These are phyloP conservation scores for Entomophthora muscae DNA, from an alignment of 371 early-diverging fungal species.

Conservation along the genomic window DNA sequence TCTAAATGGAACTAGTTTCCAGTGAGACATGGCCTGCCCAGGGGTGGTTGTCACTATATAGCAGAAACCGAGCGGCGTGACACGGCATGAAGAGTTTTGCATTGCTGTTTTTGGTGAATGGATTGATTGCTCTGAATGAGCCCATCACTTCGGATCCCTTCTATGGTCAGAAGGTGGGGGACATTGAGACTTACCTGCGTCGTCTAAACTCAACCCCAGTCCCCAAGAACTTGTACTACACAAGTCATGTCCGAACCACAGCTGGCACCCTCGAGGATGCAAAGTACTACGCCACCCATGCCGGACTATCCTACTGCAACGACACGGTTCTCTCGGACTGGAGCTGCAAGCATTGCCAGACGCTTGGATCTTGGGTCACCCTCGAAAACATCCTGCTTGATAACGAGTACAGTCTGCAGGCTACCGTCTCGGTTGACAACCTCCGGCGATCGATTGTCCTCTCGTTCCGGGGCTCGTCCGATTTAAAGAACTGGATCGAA, in stretches of 20 bases:
- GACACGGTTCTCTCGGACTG: neutral
- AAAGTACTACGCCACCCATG: neutral
- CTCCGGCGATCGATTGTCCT: neutral
- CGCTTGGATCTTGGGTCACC: neutral
- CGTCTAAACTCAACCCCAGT: neutral
- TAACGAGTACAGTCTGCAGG: neutral
- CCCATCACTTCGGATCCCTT: neutral
- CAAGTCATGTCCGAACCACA: neutral
- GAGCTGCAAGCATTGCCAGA: conserved; percentile 1
- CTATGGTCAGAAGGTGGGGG: neutral
- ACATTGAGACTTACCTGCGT: neutral
- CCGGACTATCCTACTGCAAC: conserved; percentile 4
- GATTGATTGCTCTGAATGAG: neutral
- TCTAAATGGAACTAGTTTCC: too few species aligned
- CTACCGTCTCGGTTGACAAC: neutral
- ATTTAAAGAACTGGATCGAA: conserved; percentile 2
- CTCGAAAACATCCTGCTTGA: neutral
- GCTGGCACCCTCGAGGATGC: conserved; percentile 1
- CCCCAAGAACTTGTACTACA: neutral
- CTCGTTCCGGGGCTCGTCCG: conserved; percentile 6
- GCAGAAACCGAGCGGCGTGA: too few species aligned
- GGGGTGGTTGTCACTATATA: too few species aligned
- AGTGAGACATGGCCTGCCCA: too few species aligned
- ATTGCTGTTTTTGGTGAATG: neutral
- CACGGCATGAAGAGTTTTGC: too few species aligned